Evolutionary conservation across 257 asterid species (phyloP).

Genomic region (Lantana camara): DNA sequence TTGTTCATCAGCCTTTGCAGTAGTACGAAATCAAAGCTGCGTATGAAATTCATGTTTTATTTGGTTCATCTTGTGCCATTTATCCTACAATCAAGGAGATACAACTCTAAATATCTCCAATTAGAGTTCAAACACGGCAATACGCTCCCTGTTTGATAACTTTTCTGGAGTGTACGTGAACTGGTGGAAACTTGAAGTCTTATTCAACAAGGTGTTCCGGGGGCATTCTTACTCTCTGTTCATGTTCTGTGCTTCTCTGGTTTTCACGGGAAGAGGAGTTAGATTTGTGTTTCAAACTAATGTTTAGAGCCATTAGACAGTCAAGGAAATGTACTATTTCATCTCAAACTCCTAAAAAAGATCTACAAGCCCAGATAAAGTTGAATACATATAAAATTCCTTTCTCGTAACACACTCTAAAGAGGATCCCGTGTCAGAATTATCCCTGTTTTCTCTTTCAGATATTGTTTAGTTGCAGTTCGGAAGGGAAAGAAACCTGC

Average conservation of each 20-base stretch:
- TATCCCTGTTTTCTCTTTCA: no score
- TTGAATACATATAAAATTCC: no score
- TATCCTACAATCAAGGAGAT: background rate
- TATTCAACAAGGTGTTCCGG: background rate
- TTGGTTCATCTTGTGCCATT: background rate
- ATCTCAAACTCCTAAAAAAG: no score
- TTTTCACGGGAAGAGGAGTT: constrained; percentile 6
- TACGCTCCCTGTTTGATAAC: constrained; percentile 2
- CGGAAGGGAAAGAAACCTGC: background rate
- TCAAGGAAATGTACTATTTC: no score
- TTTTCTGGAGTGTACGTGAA: background rate
- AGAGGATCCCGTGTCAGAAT: no score
- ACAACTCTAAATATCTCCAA: background rate
- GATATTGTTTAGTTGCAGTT: constrained; percentile 14
- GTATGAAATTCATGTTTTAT: background rate
- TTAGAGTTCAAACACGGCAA: background rate
- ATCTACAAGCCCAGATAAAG: no score
- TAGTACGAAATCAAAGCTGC: constrained; percentile 22
- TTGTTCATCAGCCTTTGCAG: constrained; percentile 4
- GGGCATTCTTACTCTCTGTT: constrained; percentile 1
- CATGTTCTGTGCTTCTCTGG: background rate
- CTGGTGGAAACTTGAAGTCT: constrained; percentile 10
- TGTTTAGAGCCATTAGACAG: background rate
- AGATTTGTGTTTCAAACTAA: background rate
- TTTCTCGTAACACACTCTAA: no score